phyloP scores from a whole-genome alignment of 257 asterid species.

The Solanum dulcamara region DNA sequence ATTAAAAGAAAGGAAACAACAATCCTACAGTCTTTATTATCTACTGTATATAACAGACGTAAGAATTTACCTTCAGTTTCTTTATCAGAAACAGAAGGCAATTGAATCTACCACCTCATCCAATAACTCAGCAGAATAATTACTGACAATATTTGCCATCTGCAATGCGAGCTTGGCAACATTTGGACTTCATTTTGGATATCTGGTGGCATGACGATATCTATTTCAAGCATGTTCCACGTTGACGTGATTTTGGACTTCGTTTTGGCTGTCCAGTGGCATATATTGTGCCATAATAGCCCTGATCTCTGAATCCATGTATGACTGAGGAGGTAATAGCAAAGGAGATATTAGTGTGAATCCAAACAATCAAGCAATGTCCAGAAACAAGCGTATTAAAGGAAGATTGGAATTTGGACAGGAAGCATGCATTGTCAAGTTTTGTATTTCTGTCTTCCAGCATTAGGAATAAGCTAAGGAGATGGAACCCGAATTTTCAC shows the following conservation, averaged over 20 bases:
- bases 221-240: conserved; percentile 46
- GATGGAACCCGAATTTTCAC: too few relatives aligned
- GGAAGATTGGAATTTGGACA: not conserved
- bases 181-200: conserved; percentile 1
- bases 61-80: conserved; percentile 8
- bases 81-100: not conserved
- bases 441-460: not conserved
- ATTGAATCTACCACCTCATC: not conserved
- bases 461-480: not conserved
- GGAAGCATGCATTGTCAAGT: not conserved
- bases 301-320: conserved; percentile 91
- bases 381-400: not conserved
- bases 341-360: not conserved
- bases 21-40: not conserved
- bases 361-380: not conserved
- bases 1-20: not conserved
- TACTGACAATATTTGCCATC: not conserved
- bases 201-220: not conserved
- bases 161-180: not conserved
- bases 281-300: conserved; percentile 95
- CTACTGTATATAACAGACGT: conserved; percentile 3
- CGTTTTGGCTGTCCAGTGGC: conserved; percentile 81
- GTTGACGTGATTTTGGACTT: conserved; percentile 45
- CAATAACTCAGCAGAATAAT: not conserved
- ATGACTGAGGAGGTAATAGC: conserved; percentile 37